Evolutionary conservation across 2,329 filamentous ascomycete genomes (phyloP).

Genomic region (Alternaria postmessia): DNA sequence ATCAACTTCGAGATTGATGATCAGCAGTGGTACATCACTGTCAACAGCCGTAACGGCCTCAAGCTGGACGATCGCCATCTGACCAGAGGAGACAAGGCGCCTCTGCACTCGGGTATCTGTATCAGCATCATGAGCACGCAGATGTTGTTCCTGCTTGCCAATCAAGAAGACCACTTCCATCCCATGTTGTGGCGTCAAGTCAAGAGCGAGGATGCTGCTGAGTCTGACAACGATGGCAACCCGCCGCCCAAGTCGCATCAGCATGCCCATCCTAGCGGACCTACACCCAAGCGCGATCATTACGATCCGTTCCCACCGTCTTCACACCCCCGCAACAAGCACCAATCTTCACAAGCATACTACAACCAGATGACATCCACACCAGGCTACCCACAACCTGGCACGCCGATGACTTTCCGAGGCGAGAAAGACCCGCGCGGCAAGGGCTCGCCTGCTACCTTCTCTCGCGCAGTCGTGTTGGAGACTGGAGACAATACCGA

Average conservation of each 20-base stretch:
- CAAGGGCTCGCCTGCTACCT: slow-evolving; percentile 58
- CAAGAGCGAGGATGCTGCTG: slow-evolving; percentile 46
- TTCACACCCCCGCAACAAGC: slow-evolving; percentile 44
- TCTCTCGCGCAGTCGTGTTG: slow-evolving; percentile 60
- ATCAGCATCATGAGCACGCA: slow-evolving; percentile 92
- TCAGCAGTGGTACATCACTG: slow-evolving; percentile 79
- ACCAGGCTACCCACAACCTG: slow-evolving; percentile 43
- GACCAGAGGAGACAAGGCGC: slow-evolving; percentile 70
- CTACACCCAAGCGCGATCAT: slow-evolving; percentile 48
- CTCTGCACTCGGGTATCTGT: slow-evolving; percentile 84
- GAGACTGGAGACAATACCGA: slow-evolving; percentile 69
- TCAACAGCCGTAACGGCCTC: slow-evolving; percentile 91
- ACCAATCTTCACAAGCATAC: slow-evolving; percentile 41
- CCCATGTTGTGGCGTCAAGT: slow-evolving; percentile 72
- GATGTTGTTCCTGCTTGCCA: slow-evolving; percentile 98
- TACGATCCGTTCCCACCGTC: slow-evolving; percentile 50
- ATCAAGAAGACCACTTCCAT: slow-evolving; percentile 74
- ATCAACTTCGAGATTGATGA: slow-evolving; percentile 56
- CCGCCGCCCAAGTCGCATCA: slow-evolving; percentile 43
- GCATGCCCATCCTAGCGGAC: slow-evolving; percentile 44
- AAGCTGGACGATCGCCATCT: slow-evolving; percentile 79
- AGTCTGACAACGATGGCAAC: slow-evolving; percentile 52
- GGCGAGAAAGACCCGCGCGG: slow-evolving; percentile 44
- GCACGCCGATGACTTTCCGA: slow-evolving; percentile 49
- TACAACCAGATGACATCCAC: slow-evolving; percentile 48